Evolutionary conservation across 2,329 filamentous ascomycete genomes (phyloP).

Genomic region (Exophiala viscosa): DNA sequence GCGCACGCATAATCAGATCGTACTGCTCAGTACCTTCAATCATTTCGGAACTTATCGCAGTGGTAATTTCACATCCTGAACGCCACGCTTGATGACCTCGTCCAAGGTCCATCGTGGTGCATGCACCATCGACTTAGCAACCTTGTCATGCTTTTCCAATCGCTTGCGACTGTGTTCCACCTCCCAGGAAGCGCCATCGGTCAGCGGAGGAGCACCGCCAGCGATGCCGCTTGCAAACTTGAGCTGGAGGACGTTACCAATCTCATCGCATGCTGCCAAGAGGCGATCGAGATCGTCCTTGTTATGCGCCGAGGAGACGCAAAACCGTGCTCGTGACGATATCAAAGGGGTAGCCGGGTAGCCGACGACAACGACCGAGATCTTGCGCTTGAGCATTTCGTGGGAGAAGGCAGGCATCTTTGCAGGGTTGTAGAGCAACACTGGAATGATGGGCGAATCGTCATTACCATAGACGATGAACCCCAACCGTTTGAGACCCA

Average conservation of each 20-base stretch:
- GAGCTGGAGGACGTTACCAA: constrained; percentile 85
- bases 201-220: constrained; percentile 74
- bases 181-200: constrained; percentile 66
- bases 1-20: constrained; percentile 5
- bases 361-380: constrained; percentile 93
- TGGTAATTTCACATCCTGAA: constrained; percentile 69
- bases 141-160: constrained; percentile 46
- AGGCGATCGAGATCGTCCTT: constrained; percentile 96
- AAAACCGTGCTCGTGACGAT: constrained; percentile 91
- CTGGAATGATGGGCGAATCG: constrained; percentile 92
- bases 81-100: constrained; percentile 69
- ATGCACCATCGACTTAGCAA: constrained; percentile 42
- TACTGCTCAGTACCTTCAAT: background rate
- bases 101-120: constrained; percentile 77
- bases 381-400: constrained; percentile 97
- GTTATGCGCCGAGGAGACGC: constrained; percentile 91
- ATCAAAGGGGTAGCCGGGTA: constrained; percentile 96
- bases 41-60: constrained; percentile 53
- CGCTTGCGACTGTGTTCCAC: constrained; percentile 65
- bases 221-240: constrained; percentile 97
- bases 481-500: constrained; percentile 92
- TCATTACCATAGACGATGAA: constrained; percentile 97
- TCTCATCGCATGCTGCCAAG: constrained; percentile 79
- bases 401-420: constrained; percentile 99
- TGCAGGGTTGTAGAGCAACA: constrained; percentile 95